These are phyloP conservation scores for Wickerhamomyces canadensis DNA, from an alignment of 805 yeast species.

Conservation along the genomic window DNA sequence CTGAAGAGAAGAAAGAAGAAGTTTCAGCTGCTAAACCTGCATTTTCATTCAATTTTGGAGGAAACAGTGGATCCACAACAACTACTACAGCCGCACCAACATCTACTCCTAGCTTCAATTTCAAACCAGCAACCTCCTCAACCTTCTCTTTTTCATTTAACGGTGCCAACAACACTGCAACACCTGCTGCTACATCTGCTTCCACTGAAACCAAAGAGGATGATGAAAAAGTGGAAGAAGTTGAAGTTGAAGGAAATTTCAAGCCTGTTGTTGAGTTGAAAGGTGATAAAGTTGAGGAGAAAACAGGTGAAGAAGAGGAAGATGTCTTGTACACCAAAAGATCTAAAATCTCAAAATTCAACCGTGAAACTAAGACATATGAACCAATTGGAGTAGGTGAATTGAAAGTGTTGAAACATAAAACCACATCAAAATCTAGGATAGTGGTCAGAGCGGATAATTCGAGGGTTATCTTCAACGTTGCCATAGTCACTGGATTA, in stretches of 20 bases:
- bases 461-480: constrained; percentile 70
- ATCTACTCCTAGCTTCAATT: constrained; percentile 7
- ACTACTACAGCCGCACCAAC: constrained; percentile 4
- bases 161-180: constrained; percentile 1
- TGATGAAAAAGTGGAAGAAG: constrained; percentile 35
- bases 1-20: constrained; percentile 1
- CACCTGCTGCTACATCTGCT: constrained; percentile 15
- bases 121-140: constrained; percentile 14
- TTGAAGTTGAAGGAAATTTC: constrained; percentile 44
- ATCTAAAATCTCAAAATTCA: constrained; percentile 63
- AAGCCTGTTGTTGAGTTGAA: constrained; percentile 34
- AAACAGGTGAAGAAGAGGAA: constrained; percentile 88
- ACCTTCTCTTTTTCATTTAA: not conserved
- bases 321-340: constrained; percentile 55
- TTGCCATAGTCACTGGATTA: constrained; percentile 50
- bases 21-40: constrained; percentile 9
- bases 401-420: constrained; percentile 62
- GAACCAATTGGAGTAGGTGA: constrained; percentile 76
- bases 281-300: constrained; percentile 45
- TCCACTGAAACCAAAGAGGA: constrained; percentile 21
- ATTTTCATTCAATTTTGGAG: constrained; percentile 23
- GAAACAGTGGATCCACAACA: constrained; percentile 2
- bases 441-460: constrained; percentile 85
- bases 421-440: constrained; percentile 56
- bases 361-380: constrained; percentile 47